phyloP scores from a whole-genome alignment of 768 basidiomycete genomes.

The Gymnopilus dilepis region DNA sequence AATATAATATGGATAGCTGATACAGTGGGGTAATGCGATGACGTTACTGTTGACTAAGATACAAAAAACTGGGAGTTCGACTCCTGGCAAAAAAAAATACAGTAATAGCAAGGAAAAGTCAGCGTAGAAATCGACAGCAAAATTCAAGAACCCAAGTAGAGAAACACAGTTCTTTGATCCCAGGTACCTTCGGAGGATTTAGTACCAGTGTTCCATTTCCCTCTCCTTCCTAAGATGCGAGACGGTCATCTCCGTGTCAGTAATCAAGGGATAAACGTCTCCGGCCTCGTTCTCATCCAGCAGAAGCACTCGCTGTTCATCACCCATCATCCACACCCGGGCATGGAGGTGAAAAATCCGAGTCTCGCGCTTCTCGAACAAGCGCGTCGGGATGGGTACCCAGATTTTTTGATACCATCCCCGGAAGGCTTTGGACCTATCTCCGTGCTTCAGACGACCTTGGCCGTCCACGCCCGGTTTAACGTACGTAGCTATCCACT shows the following conservation, averaged over 20 bases:
- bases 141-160: too few relatives aligned
- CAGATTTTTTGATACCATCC: constrained; percentile 47
- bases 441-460: constrained; percentile 1
- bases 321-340: constrained; percentile 41
- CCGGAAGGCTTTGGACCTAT: constrained; percentile 20
- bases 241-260: constrained; percentile 42
- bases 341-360: constrained; percentile 45
- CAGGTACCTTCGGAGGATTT: background rate
- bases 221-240: constrained; percentile 47
- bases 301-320: constrained; percentile 24
- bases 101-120: too few relatives aligned
- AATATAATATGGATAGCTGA: constrained; percentile 8
- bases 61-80: constrained; percentile 3
- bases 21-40: constrained; percentile 6
- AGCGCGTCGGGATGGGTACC: constrained; percentile 51
- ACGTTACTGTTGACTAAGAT: background rate
- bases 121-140: too few relatives aligned
- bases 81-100: background rate
- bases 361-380: constrained; percentile 54
- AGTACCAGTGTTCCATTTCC: constrained; percentile 37
- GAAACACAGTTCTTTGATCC: too few relatives aligned
- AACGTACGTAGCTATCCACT: constrained; percentile 36
- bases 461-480: constrained; percentile 25
- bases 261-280: constrained; percentile 24
- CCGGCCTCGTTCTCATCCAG: constrained; percentile 26